These are phyloP conservation scores for Ceratocystis destructans DNA, from an alignment of 2,329 filamentous ascomycete genomes.

Conservation along the genomic window DNA sequence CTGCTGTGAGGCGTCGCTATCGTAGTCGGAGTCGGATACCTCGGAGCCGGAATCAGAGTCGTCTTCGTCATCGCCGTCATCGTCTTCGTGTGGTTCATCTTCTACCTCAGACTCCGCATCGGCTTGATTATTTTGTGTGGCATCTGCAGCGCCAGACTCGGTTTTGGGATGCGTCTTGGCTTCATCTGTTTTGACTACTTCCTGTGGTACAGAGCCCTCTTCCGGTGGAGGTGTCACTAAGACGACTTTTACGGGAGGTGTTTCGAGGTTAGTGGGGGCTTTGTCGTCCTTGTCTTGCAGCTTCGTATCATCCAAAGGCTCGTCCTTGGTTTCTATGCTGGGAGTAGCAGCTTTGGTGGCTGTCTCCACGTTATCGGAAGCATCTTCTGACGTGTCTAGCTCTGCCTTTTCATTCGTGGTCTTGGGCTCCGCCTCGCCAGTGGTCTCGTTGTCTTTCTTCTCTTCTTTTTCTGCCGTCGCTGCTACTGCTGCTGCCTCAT, in stretches of 20 bases:
- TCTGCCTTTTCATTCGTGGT: conserved; percentile 23
- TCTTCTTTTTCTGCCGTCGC: conserved; percentile 15
- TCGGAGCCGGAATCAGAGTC: background rate
- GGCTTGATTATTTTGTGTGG: background rate
- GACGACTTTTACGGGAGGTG: conserved; percentile 1
- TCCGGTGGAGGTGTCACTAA: conserved; percentile 11
- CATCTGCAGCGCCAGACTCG: background rate
- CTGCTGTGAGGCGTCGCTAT: conserved; percentile 12
- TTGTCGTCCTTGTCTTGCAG: conserved; percentile 4
- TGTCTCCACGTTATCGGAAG: background rate
- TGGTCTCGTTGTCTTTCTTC: conserved; percentile 11
- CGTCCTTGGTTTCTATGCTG: conserved; percentile 7
- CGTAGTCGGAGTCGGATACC: conserved; percentile 1
- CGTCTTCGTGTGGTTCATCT: background rate
- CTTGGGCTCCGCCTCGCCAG: conserved; percentile 25
- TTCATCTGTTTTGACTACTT: background rate
- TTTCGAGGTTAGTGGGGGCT: background rate
- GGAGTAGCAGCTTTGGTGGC: background rate
- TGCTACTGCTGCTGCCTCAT: conserved; percentile 19
- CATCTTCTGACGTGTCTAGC: conserved; percentile 20
- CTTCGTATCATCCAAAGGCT: conserved; percentile 16
- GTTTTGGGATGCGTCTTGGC: background rate
- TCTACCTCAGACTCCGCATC: background rate
- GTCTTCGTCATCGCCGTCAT: background rate
- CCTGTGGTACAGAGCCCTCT: conserved; percentile 1